Evolutionary conservation across 75 land plant species (phyloP).

Genomic region (Cunninghamia lanceolata): DNA sequence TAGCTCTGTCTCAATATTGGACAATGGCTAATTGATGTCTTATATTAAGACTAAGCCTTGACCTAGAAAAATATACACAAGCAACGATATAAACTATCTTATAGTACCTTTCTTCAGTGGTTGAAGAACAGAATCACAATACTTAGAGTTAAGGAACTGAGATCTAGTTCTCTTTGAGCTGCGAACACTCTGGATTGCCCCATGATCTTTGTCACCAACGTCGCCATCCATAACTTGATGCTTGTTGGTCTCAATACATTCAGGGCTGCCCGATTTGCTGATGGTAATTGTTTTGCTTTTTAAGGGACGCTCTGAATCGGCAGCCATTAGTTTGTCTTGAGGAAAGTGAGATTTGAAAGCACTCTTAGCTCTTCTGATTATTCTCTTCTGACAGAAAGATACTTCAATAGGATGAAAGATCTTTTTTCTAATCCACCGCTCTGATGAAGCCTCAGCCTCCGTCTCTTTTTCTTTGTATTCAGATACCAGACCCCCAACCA

Average conservation of each 20-base stretch:
- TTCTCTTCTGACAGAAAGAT: not conserved
- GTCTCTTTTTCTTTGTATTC: too few relatives aligned
- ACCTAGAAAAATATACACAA: too few relatives aligned
- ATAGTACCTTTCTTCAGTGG: not conserved
- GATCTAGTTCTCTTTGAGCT: not conserved
- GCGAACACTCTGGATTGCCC: not conserved
- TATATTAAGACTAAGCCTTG: too few relatives aligned
- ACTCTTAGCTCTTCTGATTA: not conserved
- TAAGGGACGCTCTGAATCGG: not conserved
- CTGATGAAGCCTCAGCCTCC: not conserved
- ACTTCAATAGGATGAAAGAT: not conserved
- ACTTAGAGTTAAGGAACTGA: not conserved
- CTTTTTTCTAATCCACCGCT: not conserved
- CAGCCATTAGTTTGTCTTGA: not conserved
- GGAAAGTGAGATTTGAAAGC: not conserved
- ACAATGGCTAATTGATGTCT: too few relatives aligned
- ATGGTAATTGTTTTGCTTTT: not conserved
- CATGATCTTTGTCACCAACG: not conserved
- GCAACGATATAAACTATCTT: too few relatives aligned
- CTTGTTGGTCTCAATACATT: not conserved
- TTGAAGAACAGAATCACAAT: not conserved
- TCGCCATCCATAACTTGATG: not conserved
- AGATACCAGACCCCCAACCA: not conserved
- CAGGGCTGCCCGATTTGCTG: not conserved
- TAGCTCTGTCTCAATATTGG: too few relatives aligned